phyloP scores from a whole-genome alignment of 2,329 filamentous ascomycete species.

The Paecilomyces formosus region DNA sequence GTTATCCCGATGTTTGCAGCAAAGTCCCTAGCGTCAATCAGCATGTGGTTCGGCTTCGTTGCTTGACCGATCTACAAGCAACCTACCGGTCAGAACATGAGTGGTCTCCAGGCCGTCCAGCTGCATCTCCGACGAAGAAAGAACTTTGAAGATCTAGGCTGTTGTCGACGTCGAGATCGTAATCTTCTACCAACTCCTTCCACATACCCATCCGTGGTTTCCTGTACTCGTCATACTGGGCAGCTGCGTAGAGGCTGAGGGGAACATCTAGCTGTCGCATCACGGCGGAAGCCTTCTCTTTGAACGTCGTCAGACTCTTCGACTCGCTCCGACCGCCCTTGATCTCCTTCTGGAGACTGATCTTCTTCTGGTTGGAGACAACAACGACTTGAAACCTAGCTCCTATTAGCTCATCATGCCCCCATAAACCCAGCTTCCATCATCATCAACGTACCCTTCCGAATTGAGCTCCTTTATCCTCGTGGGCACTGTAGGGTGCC shows the following conservation, averaged over 20 bases:
- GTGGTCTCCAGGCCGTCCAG: slow-evolving; percentile 50
- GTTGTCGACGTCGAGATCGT: slow-evolving; percentile 46
- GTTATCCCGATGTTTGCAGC: slow-evolving; percentile 74
- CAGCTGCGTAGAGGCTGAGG: slow-evolving; percentile 77
- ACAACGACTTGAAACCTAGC: slow-evolving; percentile 66
- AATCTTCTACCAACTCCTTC: slow-evolving; percentile 58
- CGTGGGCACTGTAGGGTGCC: slow-evolving; percentile 63
- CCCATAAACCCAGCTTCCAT: neutral
- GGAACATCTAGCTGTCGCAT: slow-evolving; percentile 63
- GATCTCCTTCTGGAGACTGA: slow-evolving; percentile 66
- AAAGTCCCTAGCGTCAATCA: slow-evolving; percentile 55
- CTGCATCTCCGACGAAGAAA: slow-evolving; percentile 86
- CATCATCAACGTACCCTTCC: slow-evolving; percentile 50
- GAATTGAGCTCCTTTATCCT: slow-evolving; percentile 61
- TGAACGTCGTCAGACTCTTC: slow-evolving; percentile 70
- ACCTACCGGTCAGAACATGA: slow-evolving; percentile 52
- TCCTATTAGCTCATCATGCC: neutral
- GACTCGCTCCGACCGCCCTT: slow-evolving; percentile 62
- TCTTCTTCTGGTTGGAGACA: slow-evolving; percentile 80
- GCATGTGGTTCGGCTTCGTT: slow-evolving; percentile 5
- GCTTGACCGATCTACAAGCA: neutral
- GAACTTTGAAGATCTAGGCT: slow-evolving; percentile 64
- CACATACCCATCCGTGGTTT: slow-evolving; percentile 92
- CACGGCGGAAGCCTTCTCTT: slow-evolving; percentile 66
- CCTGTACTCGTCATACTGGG: slow-evolving; percentile 69